phyloP scores from a whole-genome alignment of 345 rosid genomes.

The Viola odorata region DNA sequence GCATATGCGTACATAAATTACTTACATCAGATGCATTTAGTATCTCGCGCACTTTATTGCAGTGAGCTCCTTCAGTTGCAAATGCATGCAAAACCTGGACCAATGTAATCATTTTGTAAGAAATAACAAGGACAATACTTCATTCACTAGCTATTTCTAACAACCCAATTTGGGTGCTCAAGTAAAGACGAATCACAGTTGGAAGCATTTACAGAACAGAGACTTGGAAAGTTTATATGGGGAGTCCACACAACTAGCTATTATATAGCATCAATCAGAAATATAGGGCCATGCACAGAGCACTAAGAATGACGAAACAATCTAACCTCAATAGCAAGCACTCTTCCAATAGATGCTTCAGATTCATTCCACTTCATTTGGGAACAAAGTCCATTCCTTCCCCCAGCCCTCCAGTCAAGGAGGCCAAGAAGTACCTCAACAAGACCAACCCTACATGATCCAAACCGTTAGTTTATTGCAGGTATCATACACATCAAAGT shows the following conservation, averaged over 20 bases:
- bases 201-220: not conserved
- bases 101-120: not conserved
- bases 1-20: slow-evolving; percentile 2
- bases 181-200: not conserved
- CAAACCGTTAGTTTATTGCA: not conserved
- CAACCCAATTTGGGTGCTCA: not conserved
- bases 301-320: slow-evolving; percentile 5
- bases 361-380: slow-evolving; percentile 99
- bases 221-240: not conserved
- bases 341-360: slow-evolving; percentile 96
- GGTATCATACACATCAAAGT: too few relatives aligned
- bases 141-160: too few relatives aligned
- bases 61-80: slow-evolving; percentile 96
- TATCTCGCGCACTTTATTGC: slow-evolving; percentile 76
- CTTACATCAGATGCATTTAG: slow-evolving; percentile 91
- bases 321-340: slow-evolving; percentile 93
- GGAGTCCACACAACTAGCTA: not conserved
- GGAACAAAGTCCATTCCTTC: slow-evolving; percentile 76
- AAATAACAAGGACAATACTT: not conserved
- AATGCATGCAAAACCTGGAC: slow-evolving; percentile 89
- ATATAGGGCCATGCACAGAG: not conserved
- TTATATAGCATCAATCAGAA: not conserved
- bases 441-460: slow-evolving; percentile 72
- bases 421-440: slow-evolving; percentile 93
- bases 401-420: slow-evolving; percentile 97